Conservation (phyloP, 805 yeast genomes). For the Priceomyces fermenticarens region DNA sequence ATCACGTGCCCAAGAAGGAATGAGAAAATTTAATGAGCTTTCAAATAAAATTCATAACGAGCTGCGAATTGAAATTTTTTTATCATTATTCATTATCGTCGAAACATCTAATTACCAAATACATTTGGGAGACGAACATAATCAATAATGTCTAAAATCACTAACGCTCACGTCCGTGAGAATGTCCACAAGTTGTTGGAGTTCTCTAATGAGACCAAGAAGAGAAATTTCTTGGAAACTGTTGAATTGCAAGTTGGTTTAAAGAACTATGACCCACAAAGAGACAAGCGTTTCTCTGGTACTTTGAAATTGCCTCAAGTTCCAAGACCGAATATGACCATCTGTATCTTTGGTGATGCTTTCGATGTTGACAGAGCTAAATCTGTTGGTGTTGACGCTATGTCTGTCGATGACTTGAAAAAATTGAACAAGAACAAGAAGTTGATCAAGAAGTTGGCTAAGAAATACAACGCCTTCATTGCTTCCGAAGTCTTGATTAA, state of each 20-base stretch:
- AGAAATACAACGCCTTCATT: slow-evolving; percentile 99
- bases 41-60: neutral
- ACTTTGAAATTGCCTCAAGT: slow-evolving; percentile 96
- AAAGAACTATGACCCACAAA: slow-evolving; percentile 99
- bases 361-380: slow-evolving; percentile 99
- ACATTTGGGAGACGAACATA: slow-evolving; percentile 72
- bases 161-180: slow-evolving; percentile 92
- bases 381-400: slow-evolving; percentile 98
- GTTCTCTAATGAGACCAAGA: slow-evolving; percentile 91
- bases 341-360: slow-evolving; percentile 99
- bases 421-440: slow-evolving; percentile 99
- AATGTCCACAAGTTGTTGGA: slow-evolving; percentile 89
- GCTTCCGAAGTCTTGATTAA: slow-evolving; percentile 99
- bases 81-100: slow-evolving; percentile 46
- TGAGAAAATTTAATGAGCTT: too few relatives aligned
- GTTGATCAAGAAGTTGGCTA: slow-evolving; percentile 98
- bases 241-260: slow-evolving; percentile 99
- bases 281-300: slow-evolving; percentile 99
- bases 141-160: slow-evolving; percentile 76
- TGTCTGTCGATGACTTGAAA: slow-evolving; percentile 99
- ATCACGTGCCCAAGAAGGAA: too few relatives aligned
- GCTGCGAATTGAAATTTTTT: slow-evolving; percentile 2
- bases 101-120: slow-evolving; percentile 50
- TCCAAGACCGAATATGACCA: slow-evolving; percentile 99
- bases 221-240: slow-evolving; percentile 99